phyloP scores from a whole-genome alignment of 2,329 filamentous ascomycete species.

The Aspergillus aculeatinus region DNA sequence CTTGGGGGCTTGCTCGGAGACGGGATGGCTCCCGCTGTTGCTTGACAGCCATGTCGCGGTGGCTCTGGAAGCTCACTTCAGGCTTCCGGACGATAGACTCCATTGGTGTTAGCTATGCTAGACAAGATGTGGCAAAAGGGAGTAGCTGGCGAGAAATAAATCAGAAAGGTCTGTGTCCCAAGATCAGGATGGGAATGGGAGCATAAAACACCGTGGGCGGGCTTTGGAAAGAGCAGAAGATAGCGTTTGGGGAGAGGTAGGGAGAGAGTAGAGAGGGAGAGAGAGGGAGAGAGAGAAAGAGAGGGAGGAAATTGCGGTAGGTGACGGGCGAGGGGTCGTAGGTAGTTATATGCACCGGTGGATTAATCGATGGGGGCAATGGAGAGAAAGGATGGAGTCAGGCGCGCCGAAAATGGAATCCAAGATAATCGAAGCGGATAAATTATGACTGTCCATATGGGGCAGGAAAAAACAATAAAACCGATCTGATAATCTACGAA shows the following conservation, averaged over 20 bases:
- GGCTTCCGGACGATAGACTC: slow-evolving; percentile 23
- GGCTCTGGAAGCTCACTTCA: slow-evolving; percentile 28
- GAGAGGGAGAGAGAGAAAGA: background rate
- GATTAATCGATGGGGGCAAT: slow-evolving; percentile 4
- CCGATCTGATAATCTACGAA: background rate
- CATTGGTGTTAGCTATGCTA: slow-evolving; percentile 16
- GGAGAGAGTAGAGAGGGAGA: background rate
- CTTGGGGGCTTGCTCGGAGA: slow-evolving; percentile 54
- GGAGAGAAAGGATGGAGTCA: background rate
- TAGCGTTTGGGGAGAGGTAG: background rate
- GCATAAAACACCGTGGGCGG: slow-evolving; percentile 6
- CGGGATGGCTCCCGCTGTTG: slow-evolving; percentile 39
- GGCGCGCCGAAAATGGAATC: background rate
- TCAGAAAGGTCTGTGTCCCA: background rate
- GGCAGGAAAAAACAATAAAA: background rate
- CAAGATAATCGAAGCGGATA: background rate
- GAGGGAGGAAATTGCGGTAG: slow-evolving; percentile 3
- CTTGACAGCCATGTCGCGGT: slow-evolving; percentile 23
- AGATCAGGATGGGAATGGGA: background rate
- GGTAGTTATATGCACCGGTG: slow-evolving; percentile 16
- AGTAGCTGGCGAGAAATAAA: background rate
- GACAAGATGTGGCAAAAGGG: background rate
- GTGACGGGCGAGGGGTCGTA: slow-evolving; percentile 8
- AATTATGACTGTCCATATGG: background rate
- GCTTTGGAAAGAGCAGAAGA: slow-evolving; percentile 5